phyloP scores from a whole-genome alignment of 331 rosid species.

The Arachis monticola region DNA sequence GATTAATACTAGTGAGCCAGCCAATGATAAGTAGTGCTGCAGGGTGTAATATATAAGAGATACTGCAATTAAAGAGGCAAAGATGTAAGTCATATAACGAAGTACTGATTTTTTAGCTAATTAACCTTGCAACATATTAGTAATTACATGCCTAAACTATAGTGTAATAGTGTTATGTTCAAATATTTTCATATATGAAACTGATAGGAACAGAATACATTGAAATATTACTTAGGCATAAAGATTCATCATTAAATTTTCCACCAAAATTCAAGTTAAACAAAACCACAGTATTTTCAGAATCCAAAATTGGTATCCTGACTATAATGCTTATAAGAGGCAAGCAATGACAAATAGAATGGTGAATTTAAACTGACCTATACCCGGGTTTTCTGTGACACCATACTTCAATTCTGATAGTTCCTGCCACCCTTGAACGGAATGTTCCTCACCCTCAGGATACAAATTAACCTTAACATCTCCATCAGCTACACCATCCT shows the following conservation, averaged over 20 bases:
- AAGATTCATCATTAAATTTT: slow-evolving; percentile 9
- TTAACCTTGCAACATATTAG: neutral
- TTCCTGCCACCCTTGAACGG: slow-evolving; percentile 52
- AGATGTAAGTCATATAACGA: slow-evolving; percentile 39
- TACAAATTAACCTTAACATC: slow-evolving; percentile 52
- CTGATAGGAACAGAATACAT: neutral
- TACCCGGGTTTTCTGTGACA: slow-evolving; percentile 70
- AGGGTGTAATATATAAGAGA: slow-evolving; percentile 72
- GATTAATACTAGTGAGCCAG: slow-evolving; percentile 83
- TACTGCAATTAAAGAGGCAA: slow-evolving; percentile 57
- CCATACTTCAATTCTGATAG: slow-evolving; percentile 66
- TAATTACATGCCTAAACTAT: neutral
- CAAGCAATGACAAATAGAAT: slow-evolving; percentile 20
- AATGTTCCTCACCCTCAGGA: slow-evolving; percentile 54
- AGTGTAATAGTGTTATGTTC: neutral
- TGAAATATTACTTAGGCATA: neutral
- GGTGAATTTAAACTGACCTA: slow-evolving; percentile 56
- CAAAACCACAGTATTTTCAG: neutral
- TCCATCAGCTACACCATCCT: slow-evolving; percentile 40
- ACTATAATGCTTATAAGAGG: neutral
- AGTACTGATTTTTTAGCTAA: neutral
- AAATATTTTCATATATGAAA: slow-evolving; percentile 9
- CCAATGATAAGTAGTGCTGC: slow-evolving; percentile 87
- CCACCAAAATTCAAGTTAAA: slow-evolving; percentile 9
- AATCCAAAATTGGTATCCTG: slow-evolving; percentile 20